Base-by-base conservation (phyloP, 306 rosid species). In the Geum urbanum region DNA sequence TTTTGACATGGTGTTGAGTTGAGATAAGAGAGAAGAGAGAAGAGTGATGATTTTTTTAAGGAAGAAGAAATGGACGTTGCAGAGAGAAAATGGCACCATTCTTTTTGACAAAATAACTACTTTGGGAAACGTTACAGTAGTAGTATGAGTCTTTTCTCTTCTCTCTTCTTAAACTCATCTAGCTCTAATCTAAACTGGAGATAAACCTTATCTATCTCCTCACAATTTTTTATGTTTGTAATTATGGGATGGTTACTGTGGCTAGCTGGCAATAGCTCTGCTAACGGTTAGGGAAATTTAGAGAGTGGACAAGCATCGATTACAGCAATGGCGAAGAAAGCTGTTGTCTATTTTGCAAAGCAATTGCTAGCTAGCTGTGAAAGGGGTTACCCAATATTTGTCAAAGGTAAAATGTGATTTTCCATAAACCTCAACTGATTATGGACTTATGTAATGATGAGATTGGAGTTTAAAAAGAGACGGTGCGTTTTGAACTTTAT, bases 61-160 rank as follows among this genome's bases (percentile, higher is more conserved):
- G 16, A 41, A 43, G 46, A 45, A n/a, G 27, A 55, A 41, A 54
- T 55, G 64, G 63, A 43, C 27, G 63, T 56, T 55, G 74, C 74
- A 56, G 74, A 56, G 9, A 55, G 43, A 70, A 44, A 56, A 24
- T 44, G 74, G 55, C 55, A 70, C 43, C 41, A 41, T 13, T 70
- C n/a, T 43, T 41, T 59, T 55, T 41, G 65, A 70, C 74, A 70
- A 64, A 54, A 6, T 13, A 56, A 19, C 71, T 18, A 16, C 35
- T 43, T 69, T 44, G 16, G 58, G n/a, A n/a, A 70, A 70, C 74
- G 74, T 56, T 70, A 43, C 55, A n/a, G n/a, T n/a, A 7, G 14
- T 40, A 52, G 15, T 68, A 44, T 9, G 9, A 20, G 60, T 53
- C 32, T 15, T 8, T 14, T 22, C 32, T 9, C 39, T 9, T n/a